phyloP scores from a whole-genome alignment of 2,329 filamentous ascomycete species.

The Zalaria sp. region DNA sequence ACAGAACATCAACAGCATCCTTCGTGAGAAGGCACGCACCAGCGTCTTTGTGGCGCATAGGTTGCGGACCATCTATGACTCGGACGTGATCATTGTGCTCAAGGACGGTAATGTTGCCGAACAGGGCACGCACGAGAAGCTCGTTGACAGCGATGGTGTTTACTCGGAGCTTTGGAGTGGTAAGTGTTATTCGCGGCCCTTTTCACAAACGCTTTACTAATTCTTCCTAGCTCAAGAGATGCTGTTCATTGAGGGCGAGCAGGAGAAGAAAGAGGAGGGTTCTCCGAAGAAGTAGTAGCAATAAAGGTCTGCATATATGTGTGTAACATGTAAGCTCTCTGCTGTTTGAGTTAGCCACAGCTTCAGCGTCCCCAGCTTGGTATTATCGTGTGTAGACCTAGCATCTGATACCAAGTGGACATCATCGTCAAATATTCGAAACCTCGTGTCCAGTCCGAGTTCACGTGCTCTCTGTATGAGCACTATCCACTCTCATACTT shows the following conservation, averaged over 20 bases:
- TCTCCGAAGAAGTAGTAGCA: too few relatives aligned
- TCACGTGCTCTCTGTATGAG: too few relatives aligned
- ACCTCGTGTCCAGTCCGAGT: too few relatives aligned
- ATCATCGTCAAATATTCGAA: too few relatives aligned
- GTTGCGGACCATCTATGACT: constrained; percentile 84
- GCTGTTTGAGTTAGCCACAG: too few relatives aligned
- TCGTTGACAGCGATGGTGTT: constrained; percentile 65
- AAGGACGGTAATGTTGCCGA: constrained; percentile 76
- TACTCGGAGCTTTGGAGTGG: constrained; percentile 87
- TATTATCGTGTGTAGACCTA: too few relatives aligned
- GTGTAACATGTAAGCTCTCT: too few relatives aligned
- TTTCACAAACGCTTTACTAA: not conserved
- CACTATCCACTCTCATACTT: too few relatives aligned
- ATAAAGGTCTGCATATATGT: too few relatives aligned
- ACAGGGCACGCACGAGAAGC: constrained; percentile 70
- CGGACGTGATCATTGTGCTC: constrained; percentile 80
- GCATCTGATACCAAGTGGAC: too few relatives aligned
- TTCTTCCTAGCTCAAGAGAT: constrained; percentile 19
- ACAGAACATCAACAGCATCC: constrained; percentile 81
- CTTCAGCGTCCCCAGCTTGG: too few relatives aligned
- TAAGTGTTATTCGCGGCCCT: constrained; percentile 19
- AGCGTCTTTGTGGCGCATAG: constrained; percentile 93
- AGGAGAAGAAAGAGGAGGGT: not conserved
- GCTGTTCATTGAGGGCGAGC: constrained; percentile 17
- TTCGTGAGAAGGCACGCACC: constrained; percentile 76